phyloP scores from a whole-genome alignment of 75 land plant species.

The Gnetum montanum region DNA sequence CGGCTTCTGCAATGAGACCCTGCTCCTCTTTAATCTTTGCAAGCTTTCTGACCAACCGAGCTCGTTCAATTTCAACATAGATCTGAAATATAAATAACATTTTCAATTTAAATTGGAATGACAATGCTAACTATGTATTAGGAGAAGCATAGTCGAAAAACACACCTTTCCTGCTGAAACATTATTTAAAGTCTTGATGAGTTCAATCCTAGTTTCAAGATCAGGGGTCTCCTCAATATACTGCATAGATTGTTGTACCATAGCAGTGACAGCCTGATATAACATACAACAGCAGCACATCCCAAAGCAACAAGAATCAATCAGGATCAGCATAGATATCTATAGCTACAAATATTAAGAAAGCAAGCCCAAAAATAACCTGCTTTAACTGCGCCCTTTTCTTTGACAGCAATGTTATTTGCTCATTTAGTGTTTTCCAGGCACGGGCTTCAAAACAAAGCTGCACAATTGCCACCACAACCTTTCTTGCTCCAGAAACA shows the following conservation, averaged over 20 bases:
- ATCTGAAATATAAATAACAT: constrained; percentile 47
- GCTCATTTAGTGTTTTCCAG: constrained; percentile 90
- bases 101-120: neutral
- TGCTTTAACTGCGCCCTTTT: constrained; percentile 91
- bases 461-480: constrained; percentile 67
- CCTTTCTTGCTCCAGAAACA: constrained; percentile 73
- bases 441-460: constrained; percentile 77
- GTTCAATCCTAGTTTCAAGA: constrained; percentile 75
- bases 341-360: too few species aligned
- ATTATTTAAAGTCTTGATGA: constrained; percentile 85
- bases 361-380: too few species aligned
- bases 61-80: constrained; percentile 96
- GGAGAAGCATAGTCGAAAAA: neutral
- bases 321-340: neutral
- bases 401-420: constrained; percentile 78
- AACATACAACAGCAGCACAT: neutral
- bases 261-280: constrained; percentile 92
- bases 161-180: constrained; percentile 97
- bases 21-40: constrained; percentile 98
- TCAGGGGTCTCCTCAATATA: constrained; percentile 93
- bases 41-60: constrained; percentile 72
- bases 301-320: neutral
- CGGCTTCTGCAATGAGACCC: constrained; percentile 93
- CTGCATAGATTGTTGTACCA: constrained; percentile 99
- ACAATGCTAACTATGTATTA: neutral